These are phyloP conservation scores for Pezicula neosporulosa DNA, from an alignment of 2,329 filamentous ascomycete species.

Conservation along the genomic window DNA sequence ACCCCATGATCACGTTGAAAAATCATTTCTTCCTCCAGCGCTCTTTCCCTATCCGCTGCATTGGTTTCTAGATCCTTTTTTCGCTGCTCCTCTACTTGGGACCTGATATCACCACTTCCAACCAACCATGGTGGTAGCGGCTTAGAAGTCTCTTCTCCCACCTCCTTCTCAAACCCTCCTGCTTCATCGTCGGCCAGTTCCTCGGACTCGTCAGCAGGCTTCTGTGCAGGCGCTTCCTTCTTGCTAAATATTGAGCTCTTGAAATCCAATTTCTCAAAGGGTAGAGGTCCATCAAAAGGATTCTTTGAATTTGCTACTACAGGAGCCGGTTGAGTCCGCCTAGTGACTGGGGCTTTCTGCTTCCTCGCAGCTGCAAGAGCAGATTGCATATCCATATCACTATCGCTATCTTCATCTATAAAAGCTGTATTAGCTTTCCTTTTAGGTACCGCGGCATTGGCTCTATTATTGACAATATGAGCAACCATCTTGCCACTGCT, in stretches of 20 bases:
- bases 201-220: slow-evolving; percentile 17
- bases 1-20: slow-evolving; percentile 45
- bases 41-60: slow-evolving; percentile 57
- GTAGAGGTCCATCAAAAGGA: slow-evolving; percentile 75
- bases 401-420: slow-evolving; percentile 55
- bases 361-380: slow-evolving; percentile 70
- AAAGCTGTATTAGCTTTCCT: slow-evolving; percentile 24
- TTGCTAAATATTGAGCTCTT: slow-evolving; percentile 56
- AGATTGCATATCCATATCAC: slow-evolving; percentile 76
- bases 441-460: slow-evolving; percentile 56
- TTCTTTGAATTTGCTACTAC: slow-evolving; percentile 53
- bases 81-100: slow-evolving; percentile 56
- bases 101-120: slow-evolving; percentile 61
- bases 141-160: slow-evolving; percentile 28
- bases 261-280: slow-evolving; percentile 83
- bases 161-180: slow-evolving; percentile 35
- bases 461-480: slow-evolving; percentile 70
- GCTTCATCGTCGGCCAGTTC: slow-evolving; percentile 25
- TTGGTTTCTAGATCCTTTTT: slow-evolving; percentile 57
- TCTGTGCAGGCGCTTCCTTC: slow-evolving; percentile 25
- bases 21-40: slow-evolving; percentile 51
- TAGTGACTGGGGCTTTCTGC: slow-evolving; percentile 44
- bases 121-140: slow-evolving; percentile 75
- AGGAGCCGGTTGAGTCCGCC: slow-evolving; percentile 30
- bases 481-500: slow-evolving; percentile 62